Evolutionary conservation across 176 grass and related monocot species (phyloP), one percentile per base, ranked within the genome.

Genomic region (Microstegium vimineum): DNA sequence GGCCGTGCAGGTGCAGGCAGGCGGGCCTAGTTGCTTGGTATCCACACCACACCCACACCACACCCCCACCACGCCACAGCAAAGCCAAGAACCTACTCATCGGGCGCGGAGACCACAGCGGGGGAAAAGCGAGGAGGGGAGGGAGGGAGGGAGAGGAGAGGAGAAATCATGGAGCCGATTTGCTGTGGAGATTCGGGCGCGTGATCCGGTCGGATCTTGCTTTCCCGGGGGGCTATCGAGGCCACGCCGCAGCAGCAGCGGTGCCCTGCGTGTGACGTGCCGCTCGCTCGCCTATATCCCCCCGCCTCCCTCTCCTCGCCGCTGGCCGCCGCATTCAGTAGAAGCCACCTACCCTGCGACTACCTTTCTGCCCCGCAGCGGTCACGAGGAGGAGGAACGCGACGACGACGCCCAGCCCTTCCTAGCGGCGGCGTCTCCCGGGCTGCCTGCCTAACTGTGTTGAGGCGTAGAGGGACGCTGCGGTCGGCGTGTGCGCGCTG

Each of bases 181-280:
- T 82, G 92, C 90, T 84, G 86, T 86, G 88, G 86, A 74, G 86
- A 87, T 88, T 89, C 85, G 90, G 86, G 37, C 64, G 59, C 62
- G 87, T 92, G 91, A 94, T 97, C 80, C 64, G 87, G 90, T 97
- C 87, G 86, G 92, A 89, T 94, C 86, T 85, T 76, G 85, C 85
- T 97, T 94, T 94, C 85, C 71, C 34, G 32, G 47, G 38, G 66
- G 77, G 66, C 16, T 26, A 69, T 47, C 54, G 52, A 25, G n/a
- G n/a, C 11, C 38, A 84, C 32, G 26, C 57, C 10, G 6, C 43
- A 5, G 43, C 40, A 10, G 30, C 31, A 1, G 40, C 17, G 47
- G 47, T 20, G 47, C 17, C 9, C 4, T 76, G 28, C 41, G 67
- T 69, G 65, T 72, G 75, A 49, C 81, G 69, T 30, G 52, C 52